Evolutionary conservation across 2,329 filamentous ascomycete species (phyloP).

Genomic region (Arachnomyces sp.): DNA sequence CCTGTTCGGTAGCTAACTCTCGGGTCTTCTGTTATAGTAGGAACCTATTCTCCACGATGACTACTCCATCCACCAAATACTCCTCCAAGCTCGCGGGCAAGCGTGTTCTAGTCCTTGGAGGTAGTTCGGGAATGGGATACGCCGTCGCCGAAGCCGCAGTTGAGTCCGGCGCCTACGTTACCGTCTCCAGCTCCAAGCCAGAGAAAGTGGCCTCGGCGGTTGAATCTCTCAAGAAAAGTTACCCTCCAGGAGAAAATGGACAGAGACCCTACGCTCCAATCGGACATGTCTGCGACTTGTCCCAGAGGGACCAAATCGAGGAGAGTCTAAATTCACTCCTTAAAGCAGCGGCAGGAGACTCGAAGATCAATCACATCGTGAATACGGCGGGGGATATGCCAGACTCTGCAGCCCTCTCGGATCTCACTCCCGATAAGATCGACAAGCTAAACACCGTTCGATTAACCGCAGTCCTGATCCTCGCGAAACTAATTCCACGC

Average conservation of each 20-base stretch:
- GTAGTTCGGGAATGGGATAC: constrained; percentile 47
- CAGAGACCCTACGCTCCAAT: constrained; percentile 25
- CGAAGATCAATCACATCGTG: constrained; percentile 43
- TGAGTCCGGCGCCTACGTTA: constrained; percentile 42
- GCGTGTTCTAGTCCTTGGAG: constrained; percentile 46
- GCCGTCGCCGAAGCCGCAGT: constrained; percentile 44
- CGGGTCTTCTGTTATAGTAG: too few species aligned
- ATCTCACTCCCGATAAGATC: constrained; percentile 20
- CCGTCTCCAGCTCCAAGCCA: constrained; percentile 40
- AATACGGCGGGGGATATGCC: constrained; percentile 42
- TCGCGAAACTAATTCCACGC: constrained; percentile 33
- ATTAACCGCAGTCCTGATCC: constrained; percentile 25
- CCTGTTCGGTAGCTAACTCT: too few species aligned
- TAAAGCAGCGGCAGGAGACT: constrained; percentile 23
- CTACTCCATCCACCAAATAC: constrained; percentile 11
- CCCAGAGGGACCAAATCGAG: constrained; percentile 36
- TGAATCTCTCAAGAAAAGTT: constrained; percentile 31
- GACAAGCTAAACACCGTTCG: constrained; percentile 24
- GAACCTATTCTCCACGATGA: too few species aligned
- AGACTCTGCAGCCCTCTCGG: constrained; percentile 14
- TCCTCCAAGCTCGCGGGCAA: constrained; percentile 38
- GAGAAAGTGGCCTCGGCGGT: constrained; percentile 35
- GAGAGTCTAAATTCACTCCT: constrained; percentile 37
- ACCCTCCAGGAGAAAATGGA: constrained; percentile 24
- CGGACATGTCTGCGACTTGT: constrained; percentile 40